phyloP scores from a whole-genome alignment of 2,329 filamentous ascomycete genomes.

The Seiridium cupressi region DNA sequence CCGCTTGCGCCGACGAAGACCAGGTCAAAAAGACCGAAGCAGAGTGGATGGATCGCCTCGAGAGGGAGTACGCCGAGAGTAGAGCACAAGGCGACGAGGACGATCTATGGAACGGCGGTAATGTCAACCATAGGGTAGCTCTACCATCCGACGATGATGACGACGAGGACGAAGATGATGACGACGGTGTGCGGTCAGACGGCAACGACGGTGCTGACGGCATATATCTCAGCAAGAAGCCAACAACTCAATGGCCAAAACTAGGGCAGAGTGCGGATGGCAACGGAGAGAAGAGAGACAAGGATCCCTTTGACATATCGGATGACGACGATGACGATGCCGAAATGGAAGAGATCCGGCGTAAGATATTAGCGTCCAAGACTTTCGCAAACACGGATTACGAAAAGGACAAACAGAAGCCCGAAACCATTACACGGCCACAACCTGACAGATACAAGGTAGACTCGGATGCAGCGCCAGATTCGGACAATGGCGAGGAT shows the following conservation, averaged over 20 bases:
- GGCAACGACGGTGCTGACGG: conserved; percentile 50
- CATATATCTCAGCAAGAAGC: conserved; percentile 60
- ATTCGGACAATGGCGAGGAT: conserved; percentile 61
- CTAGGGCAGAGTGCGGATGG: conserved; percentile 25
- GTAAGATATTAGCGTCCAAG: conserved; percentile 87
- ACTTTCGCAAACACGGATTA: conserved; percentile 67
- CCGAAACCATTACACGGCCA: conserved; percentile 61
- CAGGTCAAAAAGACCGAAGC: conserved; percentile 82
- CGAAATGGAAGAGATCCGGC: conserved; percentile 89
- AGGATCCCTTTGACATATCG: conserved; percentile 73
- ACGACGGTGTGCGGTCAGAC: conserved; percentile 39
- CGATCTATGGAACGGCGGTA: conserved; percentile 89
- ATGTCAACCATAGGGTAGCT: conserved; percentile 68
- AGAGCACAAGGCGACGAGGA: conserved; percentile 64
- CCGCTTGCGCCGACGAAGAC: conserved; percentile 76
- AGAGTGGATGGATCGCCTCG: conserved; percentile 85
- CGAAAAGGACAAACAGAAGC: conserved; percentile 56
- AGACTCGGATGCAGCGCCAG: conserved; percentile 68
- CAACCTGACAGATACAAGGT: conserved; percentile 46
- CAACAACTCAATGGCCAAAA: conserved; percentile 29
- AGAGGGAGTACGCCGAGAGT: conserved; percentile 83
- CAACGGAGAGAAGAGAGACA: conserved; percentile 43
- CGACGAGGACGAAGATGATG: conserved; percentile 45
- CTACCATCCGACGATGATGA: conserved; percentile 53
- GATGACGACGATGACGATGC: conserved; percentile 71